phyloP scores from a whole-genome alignment of 2,329 filamentous ascomycete species.

The Claviceps africana region DNA sequence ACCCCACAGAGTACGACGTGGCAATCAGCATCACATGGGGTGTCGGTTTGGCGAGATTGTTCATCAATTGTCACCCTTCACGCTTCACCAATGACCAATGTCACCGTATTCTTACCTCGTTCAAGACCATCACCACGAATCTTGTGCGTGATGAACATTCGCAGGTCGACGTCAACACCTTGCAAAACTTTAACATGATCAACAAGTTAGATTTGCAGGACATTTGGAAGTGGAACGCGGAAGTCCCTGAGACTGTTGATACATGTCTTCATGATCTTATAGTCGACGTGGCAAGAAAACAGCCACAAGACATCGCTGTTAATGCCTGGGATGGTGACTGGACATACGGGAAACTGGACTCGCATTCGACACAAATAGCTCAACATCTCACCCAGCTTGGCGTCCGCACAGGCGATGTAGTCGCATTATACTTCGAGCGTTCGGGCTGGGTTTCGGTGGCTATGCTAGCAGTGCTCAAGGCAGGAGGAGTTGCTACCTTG shows the following conservation, averaged over 20 bases:
- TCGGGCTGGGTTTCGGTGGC: constrained; percentile 11
- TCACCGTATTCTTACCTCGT: neutral
- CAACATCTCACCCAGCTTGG: constrained; percentile 1
- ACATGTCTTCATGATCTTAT: neutral
- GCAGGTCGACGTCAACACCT: neutral
- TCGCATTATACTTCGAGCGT: constrained; percentile 15
- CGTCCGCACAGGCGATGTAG: constrained; percentile 4
- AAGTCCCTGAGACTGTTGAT: neutral
- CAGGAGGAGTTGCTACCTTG: constrained; percentile 13
- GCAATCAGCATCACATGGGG: constrained; percentile 10
- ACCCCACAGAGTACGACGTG: constrained; percentile 14
- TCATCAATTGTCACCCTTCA: constrained; percentile 2
- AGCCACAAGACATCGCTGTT: constrained; percentile 1
- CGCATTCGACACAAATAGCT: constrained; percentile 9
- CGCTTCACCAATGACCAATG: constrained; percentile 1
- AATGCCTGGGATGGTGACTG: constrained; percentile 13
- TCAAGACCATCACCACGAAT: neutral
- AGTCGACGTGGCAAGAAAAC: neutral
- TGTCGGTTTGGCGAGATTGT: neutral
- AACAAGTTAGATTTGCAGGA: neutral
- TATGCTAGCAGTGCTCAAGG: constrained; percentile 14
- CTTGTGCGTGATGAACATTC: neutral
- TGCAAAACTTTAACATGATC: neutral
- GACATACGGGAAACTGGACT: constrained; percentile 12
- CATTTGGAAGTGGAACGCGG: constrained; percentile 3